Conservation (phyloP, 805 yeast species). For the Lachancea mirantina region DNA sequence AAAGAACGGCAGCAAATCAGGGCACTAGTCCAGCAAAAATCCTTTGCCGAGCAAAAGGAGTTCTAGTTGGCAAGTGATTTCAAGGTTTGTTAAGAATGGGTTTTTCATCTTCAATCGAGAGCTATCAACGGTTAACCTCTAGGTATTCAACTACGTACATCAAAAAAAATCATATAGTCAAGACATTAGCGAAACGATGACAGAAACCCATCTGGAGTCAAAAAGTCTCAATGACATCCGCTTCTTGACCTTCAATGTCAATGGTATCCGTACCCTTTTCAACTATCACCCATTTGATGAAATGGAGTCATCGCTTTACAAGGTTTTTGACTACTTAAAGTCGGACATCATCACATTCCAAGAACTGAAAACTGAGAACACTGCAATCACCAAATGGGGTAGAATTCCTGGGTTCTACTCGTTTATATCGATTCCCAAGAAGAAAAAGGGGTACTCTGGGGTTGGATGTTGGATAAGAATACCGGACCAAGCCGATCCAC, state of each 20-base stretch:
- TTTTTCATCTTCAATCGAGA: too few species aligned
- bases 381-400: slow-evolving; percentile 42
- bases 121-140: too few species aligned
- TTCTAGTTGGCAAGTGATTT: too few species aligned
- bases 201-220: background rate
- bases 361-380: slow-evolving; percentile 62
- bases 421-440: slow-evolving; percentile 60
- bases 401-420: slow-evolving; percentile 50
- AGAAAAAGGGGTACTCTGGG: slow-evolving; percentile 83
- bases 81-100: too few species aligned
- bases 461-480: slow-evolving; percentile 74
- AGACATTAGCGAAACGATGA: slow-evolving; percentile 1
- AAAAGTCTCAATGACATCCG: slow-evolving; percentile 29
- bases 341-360: slow-evolving; percentile 83
- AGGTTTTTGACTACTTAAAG: slow-evolving; percentile 45
- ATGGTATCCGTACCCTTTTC: slow-evolving; percentile 72
- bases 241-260: slow-evolving; percentile 72
- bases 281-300: slow-evolving; percentile 82
- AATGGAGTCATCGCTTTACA: slow-evolving; percentile 25
- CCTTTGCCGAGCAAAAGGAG: too few species aligned
- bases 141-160: too few species aligned
- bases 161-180: too few species aligned
- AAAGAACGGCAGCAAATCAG: too few species aligned
- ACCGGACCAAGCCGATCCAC: slow-evolving; percentile 40
- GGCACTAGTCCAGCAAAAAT: too few species aligned